Evolutionary conservation across 1,139 yeast genomes (phyloP).

Genomic region (Pichia terricola): DNA sequence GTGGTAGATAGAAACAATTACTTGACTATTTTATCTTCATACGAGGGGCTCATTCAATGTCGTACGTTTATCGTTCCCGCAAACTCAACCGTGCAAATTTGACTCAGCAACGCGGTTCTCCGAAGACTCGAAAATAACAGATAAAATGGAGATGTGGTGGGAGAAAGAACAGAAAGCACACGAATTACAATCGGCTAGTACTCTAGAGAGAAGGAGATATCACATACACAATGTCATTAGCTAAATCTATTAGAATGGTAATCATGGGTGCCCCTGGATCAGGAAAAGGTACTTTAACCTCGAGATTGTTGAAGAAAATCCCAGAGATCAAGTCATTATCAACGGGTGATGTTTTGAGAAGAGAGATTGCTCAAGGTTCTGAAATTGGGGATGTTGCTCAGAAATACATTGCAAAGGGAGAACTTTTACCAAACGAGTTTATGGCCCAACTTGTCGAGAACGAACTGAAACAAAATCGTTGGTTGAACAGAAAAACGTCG

Average conservation of each 20-base stretch:
- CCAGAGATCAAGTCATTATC: constrained; percentile 48
- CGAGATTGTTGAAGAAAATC: constrained; percentile 47
- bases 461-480: constrained; percentile 36
- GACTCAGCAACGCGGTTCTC: too few relatives aligned
- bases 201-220: too few relatives aligned
- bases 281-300: constrained; percentile 86
- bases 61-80: too few relatives aligned
- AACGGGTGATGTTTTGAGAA: constrained; percentile 75
- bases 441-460: constrained; percentile 52
- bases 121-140: too few relatives aligned
- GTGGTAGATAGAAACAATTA: too few relatives aligned
- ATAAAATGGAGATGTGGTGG: too few relatives aligned
- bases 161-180: too few relatives aligned
- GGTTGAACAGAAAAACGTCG: constrained; percentile 39
- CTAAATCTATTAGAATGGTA: constrained; percentile 50
- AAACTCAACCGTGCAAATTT: too few relatives aligned
- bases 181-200: too few relatives aligned
- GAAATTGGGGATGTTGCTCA: constrained; percentile 52
- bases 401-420: constrained; percentile 49
- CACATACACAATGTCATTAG: not conserved
- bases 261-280: constrained; percentile 91
- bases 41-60: too few relatives aligned
- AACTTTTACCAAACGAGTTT: constrained; percentile 60
- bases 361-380: constrained; percentile 50
- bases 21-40: too few relatives aligned